These are phyloP conservation scores for Myotisia sp. DNA, from an alignment of 2,329 filamentous ascomycete genomes.

Conservation along the genomic window DNA sequence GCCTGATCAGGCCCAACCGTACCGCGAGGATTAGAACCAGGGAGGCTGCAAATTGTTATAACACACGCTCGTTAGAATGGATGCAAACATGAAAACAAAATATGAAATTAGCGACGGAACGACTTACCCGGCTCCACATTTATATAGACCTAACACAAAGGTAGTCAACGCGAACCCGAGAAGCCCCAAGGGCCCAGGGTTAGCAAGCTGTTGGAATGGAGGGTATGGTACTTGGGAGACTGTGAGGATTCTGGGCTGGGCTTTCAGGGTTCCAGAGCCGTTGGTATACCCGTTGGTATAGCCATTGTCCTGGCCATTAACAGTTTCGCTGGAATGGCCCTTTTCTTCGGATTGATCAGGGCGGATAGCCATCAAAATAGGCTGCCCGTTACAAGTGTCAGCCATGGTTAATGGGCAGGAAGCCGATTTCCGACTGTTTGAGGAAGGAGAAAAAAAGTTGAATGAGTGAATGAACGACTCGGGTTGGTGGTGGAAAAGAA, in stretches of 20 bases:
- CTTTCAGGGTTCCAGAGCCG: no score
- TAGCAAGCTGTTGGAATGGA: slow-evolving; percentile 25
- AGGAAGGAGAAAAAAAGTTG: no score
- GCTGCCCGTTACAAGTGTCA: neutral
- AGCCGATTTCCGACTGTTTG: no score
- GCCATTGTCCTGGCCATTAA: neutral
- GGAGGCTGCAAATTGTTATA: slow-evolving; percentile 12
- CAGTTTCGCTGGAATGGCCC: neutral
- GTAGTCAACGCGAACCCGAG: slow-evolving; percentile 53
- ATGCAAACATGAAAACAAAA: neutral
- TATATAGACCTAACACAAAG: slow-evolving; percentile 42
- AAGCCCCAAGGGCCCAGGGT: slow-evolving; percentile 47
- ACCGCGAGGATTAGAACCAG: slow-evolving; percentile 15
- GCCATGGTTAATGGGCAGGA: neutral
- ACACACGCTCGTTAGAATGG: neutral
- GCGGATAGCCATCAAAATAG: neutral
- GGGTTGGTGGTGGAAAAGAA: no score
- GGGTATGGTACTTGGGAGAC: slow-evolving; percentile 9
- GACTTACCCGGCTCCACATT: slow-evolving; percentile 37
- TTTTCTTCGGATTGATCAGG: neutral
- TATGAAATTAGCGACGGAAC: neutral
- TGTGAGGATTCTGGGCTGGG: neutral
- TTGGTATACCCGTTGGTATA: no score
- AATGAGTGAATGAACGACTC: no score
- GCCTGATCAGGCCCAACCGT: slow-evolving; percentile 16